Evolutionary conservation across 345 rosid genomes (phyloP), one percentile per base, ranked within the genome.

Genomic region (Acer saccharum): DNA sequence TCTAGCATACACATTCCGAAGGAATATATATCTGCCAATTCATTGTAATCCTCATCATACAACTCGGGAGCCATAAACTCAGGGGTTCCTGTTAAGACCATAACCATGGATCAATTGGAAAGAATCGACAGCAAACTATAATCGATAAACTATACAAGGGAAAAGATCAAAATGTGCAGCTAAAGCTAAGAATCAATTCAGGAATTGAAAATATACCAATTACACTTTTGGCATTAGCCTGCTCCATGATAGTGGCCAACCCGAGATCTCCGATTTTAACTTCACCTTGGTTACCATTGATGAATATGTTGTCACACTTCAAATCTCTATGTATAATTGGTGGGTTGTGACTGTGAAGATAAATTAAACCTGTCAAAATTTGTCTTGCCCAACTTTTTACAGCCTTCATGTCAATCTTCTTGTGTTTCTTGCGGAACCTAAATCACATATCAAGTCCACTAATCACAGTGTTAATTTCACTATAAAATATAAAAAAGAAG

Each of bases 231-330:
- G 97, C 99, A 74, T 84, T 89, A 79, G 96, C 83, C 81, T 95
- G 96, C 81, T 91, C 93, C 97, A 93, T 89, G 81, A 95, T 87
- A 79, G 91, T 90, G 69, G 99, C 99, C 74, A 95, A 85, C 44
- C 99, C 99, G 68, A 95, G 97, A 87, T 95, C 98, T 79, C 99
- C 99, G 78, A 95, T 95, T 82, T 95, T 95, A 74, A 95, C 97
- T 87, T 93, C 96, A 77, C 98, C 99, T 80, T 85, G 94, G 89
- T 92, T 90, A 46, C 99, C 99, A 78, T 95, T 95, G 80, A 95
- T 91, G 78, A 95, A 92, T 66, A 95, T 84, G 87, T 95, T 95
- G 85, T 95, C 99, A 18, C 98, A 95, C 88, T 95, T 95, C 83
- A 95, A 89, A 86, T 95, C 99, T 27, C 97, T 85, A 81, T 95